These are phyloP conservation scores for Dioscorea alata DNA, from an alignment of 106 monocot genomes.

Conservation along the genomic window DNA sequence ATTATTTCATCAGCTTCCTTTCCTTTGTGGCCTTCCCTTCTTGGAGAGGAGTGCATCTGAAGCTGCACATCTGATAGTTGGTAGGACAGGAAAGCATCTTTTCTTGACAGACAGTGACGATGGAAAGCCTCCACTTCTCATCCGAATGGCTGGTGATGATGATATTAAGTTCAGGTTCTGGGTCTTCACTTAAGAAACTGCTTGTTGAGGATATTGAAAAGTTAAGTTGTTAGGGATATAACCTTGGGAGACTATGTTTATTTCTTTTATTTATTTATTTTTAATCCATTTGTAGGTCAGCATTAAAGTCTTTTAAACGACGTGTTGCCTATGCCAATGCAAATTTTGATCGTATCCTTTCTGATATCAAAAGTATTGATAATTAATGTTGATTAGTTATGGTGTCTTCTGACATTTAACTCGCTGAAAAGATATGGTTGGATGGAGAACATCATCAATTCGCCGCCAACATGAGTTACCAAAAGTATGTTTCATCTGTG, in stretches of 20 bases:
- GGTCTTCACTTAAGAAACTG: background rate
- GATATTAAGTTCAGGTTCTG: slow-evolving; percentile 62
- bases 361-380: too few relatives aligned
- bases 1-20: slow-evolving; percentile 41
- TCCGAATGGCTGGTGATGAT: slow-evolving; percentile 61
- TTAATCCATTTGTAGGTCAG: slow-evolving; percentile 39
- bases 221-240: too few relatives aligned
- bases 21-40: slow-evolving; percentile 63
- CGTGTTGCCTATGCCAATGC: slow-evolving; percentile 78
- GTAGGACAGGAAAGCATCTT: slow-evolving; percentile 71
- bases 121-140: slow-evolving; percentile 57
- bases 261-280: background rate
- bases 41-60: slow-evolving; percentile 53
- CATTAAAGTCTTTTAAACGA: slow-evolving; percentile 56
- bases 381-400: background rate
- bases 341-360: slow-evolving; percentile 74
- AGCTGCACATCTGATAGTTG: slow-evolving; percentile 68
- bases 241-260: too few relatives aligned
- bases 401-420: slow-evolving; percentile 12
- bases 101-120: slow-evolving; percentile 73
- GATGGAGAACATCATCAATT: slow-evolving; percentile 81
- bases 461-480: slow-evolving; percentile 67
- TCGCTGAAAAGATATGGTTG: slow-evolving; percentile 60
- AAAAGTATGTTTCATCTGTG: slow-evolving; percentile 27
- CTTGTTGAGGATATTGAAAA: too few relatives aligned